Percentiles rank a stretch among this genome's conserved stretches.
Evolutionary conservation across 805 yeast genomes (phyloP).

Genomic region (Yamadazyma phyllophila): DNA sequence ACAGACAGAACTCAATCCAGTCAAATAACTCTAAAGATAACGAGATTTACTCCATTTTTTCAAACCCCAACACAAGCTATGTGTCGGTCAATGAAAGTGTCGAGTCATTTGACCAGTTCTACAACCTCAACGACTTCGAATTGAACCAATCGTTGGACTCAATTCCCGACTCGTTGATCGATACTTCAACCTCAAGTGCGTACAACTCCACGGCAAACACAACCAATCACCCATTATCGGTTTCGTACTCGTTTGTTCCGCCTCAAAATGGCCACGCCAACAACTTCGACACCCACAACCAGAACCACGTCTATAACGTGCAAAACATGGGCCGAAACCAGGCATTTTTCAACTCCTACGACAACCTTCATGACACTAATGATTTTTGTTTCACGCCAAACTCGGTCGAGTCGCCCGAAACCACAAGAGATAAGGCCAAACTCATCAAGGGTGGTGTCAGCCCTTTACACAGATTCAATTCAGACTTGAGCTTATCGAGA

Average conservation of each 20-base stretch:
- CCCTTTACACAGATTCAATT: constrained; percentile 5
- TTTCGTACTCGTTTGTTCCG: constrained; percentile 5
- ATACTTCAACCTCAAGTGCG: not conserved
- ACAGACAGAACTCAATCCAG: constrained; percentile 15
- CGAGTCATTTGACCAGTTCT: constrained; percentile 19
- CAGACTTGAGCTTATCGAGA: constrained; percentile 3
- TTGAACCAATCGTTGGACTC: constrained; percentile 24
- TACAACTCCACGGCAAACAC: not conserved
- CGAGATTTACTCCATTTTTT: constrained; percentile 15
- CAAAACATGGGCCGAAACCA: constrained; percentile 1
- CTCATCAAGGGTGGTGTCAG: not conserved
- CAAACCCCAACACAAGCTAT: constrained; percentile 13
- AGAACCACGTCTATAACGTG: constrained; percentile 7
- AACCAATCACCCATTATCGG: constrained; percentile 1
- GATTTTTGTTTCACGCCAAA: not conserved
- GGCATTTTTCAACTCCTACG: constrained; percentile 8
- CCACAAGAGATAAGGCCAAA: not conserved
- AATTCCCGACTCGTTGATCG: constrained; percentile 22
- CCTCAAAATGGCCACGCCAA: not conserved
- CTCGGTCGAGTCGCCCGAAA: not conserved
- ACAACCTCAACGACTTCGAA: constrained; percentile 24
- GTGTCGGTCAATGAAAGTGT: constrained; percentile 11
- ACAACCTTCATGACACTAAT: constrained; percentile 1
- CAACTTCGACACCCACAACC: constrained; percentile 12
- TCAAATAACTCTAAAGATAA: constrained; percentile 13